Conservation (phyloP, 805 yeast species). For the Blastobotrys terrestris region DNA sequence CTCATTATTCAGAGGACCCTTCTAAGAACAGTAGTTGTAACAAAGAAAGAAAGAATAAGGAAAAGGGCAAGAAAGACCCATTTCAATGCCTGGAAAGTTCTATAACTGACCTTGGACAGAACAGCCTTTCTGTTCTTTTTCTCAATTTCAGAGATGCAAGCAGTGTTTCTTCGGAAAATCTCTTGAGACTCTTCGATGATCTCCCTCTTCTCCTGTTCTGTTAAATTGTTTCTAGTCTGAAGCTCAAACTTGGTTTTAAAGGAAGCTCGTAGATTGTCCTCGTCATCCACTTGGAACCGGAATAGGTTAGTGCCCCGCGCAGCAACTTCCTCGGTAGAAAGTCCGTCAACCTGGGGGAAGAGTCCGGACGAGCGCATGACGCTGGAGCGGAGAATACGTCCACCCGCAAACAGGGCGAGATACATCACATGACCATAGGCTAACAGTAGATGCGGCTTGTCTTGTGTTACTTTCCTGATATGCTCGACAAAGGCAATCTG, state of each 20-base stretch:
- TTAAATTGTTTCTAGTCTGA: constrained; percentile 61
- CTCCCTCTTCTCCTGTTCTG: constrained; percentile 64
- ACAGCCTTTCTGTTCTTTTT: constrained; percentile 45
- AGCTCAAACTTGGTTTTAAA: constrained; percentile 76
- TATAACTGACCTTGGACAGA: constrained; percentile 16
- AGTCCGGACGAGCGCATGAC: constrained; percentile 60
- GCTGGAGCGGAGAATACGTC: constrained; percentile 62
- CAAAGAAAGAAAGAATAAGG: neutral
- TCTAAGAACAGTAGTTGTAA: neutral
- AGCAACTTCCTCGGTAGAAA: constrained; percentile 57
- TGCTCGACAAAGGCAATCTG: constrained; percentile 61
- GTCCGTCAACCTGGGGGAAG: constrained; percentile 68
- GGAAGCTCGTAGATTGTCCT: constrained; percentile 52
- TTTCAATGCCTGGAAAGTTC: constrained; percentile 2
- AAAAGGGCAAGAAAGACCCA: neutral
- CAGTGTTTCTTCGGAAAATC: constrained; percentile 57
- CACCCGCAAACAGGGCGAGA: constrained; percentile 83
- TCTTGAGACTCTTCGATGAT: constrained; percentile 61
- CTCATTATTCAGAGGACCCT: neutral
- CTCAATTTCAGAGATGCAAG: constrained; percentile 62
- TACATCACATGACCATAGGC: constrained; percentile 85
- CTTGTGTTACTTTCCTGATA: constrained; percentile 46
- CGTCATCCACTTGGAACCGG: constrained; percentile 63
- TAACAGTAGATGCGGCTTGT: constrained; percentile 62
- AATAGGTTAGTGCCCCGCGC: constrained; percentile 63